These are phyloP conservation scores for Scorias spongiosa DNA, from an alignment of 2,329 filamentous ascomycete species.

Conservation along the genomic window DNA sequence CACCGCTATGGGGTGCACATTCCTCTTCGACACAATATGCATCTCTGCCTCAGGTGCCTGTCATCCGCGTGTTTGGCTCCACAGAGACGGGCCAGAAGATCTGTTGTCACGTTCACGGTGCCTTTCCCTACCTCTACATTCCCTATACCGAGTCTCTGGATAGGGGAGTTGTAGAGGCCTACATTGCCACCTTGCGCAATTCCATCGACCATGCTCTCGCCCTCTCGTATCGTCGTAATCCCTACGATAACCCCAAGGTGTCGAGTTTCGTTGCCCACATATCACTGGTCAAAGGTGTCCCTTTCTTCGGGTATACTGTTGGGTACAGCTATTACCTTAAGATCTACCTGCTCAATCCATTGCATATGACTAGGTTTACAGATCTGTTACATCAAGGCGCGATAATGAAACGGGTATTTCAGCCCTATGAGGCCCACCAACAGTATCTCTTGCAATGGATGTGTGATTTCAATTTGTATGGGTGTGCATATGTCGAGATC, in stretches of 20 bases:
- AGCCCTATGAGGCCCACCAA: conserved; percentile 87
- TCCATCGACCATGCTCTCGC: conserved; percentile 86
- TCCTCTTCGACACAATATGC: conserved; percentile 44
- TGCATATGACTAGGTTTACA: conserved; percentile 71
- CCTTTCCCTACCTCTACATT: conserved; percentile 89
- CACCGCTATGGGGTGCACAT: conserved; percentile 39
- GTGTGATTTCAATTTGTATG: conserved; percentile 95
- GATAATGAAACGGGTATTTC: conserved; percentile 68
- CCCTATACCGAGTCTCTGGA: conserved; percentile 14
- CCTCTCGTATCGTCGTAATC: conserved; percentile 66
- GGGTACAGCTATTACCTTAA: conserved; percentile 87
- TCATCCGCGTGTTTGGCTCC: conserved; percentile 80
- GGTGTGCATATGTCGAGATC: conserved; percentile 63
- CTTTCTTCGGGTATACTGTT: conserved; percentile 92
- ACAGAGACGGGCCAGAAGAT: conserved; percentile 93
- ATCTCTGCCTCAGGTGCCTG: conserved; percentile 59
- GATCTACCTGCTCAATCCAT: conserved; percentile 81
- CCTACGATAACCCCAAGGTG: conserved; percentile 44
- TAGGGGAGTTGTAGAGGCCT: conserved; percentile 46
- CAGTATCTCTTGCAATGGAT: conserved; percentile 94
- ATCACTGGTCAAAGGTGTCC: conserved; percentile 78
- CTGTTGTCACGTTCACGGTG: conserved; percentile 88
- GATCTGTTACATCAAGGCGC: conserved; percentile 80
- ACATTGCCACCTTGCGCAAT: conserved; percentile 62
- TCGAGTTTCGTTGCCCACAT: conserved; percentile 75